phyloP scores from a whole-genome alignment of 345 rosid species.

The Dovyalis caffra region DNA sequence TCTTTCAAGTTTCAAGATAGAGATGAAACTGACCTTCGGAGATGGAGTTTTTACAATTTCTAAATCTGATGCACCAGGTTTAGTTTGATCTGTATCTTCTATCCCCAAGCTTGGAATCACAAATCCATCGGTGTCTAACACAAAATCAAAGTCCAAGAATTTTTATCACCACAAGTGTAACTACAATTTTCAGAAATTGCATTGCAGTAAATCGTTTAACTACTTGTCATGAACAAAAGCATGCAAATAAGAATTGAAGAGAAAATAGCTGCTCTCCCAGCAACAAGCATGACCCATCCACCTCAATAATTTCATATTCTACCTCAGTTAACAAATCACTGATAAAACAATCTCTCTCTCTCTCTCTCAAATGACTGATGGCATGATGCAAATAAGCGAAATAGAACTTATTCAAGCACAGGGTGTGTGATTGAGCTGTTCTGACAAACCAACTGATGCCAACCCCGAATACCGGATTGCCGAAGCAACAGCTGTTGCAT shows the following conservation, averaged over 20 bases:
- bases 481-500: not conserved
- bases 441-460: not conserved
- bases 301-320: not conserved
- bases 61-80: constrained; percentile 36
- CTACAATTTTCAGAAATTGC: not conserved
- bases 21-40: constrained; percentile 47
- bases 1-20: not conserved
- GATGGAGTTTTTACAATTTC: constrained; percentile 52
- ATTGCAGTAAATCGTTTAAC: not conserved
- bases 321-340: not conserved
- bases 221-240: not conserved
- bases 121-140: constrained; percentile 83
- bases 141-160: constrained; percentile 10
- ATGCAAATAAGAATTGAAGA: not conserved
- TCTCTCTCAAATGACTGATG: not conserved
- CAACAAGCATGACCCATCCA: not conserved
- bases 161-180: not conserved
- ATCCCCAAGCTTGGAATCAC: constrained; percentile 94
- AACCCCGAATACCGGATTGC: too few species aligned
- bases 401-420: not conserved
- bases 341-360: too few species aligned
- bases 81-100: constrained; percentile 34
- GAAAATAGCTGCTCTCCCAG: not conserved
- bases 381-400: not conserved
- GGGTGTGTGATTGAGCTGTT: not conserved